Evolutionary conservation across 2,329 filamentous ascomycete species (phyloP).

Genomic region (Ceratocystis alfenasii): DNA sequence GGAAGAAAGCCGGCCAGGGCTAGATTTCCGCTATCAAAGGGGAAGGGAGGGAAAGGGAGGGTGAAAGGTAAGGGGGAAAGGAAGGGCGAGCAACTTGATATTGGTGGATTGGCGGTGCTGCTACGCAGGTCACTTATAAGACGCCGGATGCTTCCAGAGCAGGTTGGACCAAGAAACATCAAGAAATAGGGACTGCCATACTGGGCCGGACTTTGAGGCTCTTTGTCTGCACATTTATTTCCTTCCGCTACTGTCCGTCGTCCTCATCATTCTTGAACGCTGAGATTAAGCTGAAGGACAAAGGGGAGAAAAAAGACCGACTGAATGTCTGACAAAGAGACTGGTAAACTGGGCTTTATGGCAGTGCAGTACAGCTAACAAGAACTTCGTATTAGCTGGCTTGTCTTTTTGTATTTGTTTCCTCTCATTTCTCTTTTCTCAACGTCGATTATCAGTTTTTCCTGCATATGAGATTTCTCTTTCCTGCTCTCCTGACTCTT

Average conservation of each 20-base stretch:
- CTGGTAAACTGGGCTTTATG: not conserved
- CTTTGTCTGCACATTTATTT: too few species aligned
- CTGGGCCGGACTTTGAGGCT: too few species aligned
- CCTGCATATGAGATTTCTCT: not conserved
- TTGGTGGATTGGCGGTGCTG: not conserved
- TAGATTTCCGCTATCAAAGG: too few species aligned
- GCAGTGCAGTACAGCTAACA: not conserved
- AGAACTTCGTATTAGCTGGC: not conserved
- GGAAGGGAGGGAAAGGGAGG: too few species aligned
- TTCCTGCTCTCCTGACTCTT: not conserved
- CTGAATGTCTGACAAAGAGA: not conserved
- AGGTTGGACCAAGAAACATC: too few species aligned
- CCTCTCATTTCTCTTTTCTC: slow-evolving; percentile 11
- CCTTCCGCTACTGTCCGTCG: too few species aligned
- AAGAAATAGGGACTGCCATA: too few species aligned
- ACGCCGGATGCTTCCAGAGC: too few species aligned
- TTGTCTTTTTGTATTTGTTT: not conserved
- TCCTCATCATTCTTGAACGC: not conserved
- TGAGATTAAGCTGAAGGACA: not conserved
- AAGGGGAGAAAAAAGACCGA: not conserved
- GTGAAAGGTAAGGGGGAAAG: too few species aligned
- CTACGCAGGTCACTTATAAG: too few species aligned
- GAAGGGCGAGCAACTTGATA: not conserved
- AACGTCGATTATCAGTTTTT: not conserved
- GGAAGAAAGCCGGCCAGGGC: not conserved